Base-by-base conservation (phyloP, 495 filamentous ascomycete species). In the Lasiosphaeria hispida region DNA sequence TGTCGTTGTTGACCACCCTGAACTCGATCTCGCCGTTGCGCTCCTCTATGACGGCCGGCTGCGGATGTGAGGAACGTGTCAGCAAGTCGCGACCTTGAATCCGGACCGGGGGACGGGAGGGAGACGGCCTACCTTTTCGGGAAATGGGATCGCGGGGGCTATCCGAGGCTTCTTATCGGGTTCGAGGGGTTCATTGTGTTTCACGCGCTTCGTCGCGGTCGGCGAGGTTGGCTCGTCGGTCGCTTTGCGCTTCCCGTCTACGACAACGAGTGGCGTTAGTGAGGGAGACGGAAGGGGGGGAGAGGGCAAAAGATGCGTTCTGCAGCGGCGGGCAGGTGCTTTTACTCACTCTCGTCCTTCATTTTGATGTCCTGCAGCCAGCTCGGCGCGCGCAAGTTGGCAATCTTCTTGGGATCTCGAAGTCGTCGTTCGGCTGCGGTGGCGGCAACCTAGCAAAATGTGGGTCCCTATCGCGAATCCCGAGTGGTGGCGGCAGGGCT, bases 1-100 rank as follows among this genome's bases (percentile, higher is more conserved):
- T 87, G 69, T 98, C 95, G 69, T 98, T 98, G 75, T 98, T 97
- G 59, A 98, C 94, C 0, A 97, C 95, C 23, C 92, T 86, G 65
- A 98, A 97, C 69, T 97, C 92, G 60, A 98, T 98, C 43, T 96
- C 91, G 63, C 94, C 92, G 68, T 89, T 89, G 62, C 90, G 88
- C 71, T 98, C 94, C 72, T 98, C 94, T 56, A 94, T 79, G 0
- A 96, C 93, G 1, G 94, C 95, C 11, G 91, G 89, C 87, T 91
- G 53, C 11, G 39, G n/a, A 33, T 17, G 36, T 14, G 35, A 10
- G 8, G 10, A 34, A 19, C 15, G 51, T 33, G 23, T 30, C 23
- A 30, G 23, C 23, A 30, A 30, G 23, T 30, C 23, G 23, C 23
- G 23, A 30, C 23, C 23, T 2, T 30, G 2, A 30, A 5, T 1